These are phyloP conservation scores for Apiotrichum akiyoshidainum DNA, from an alignment of 1,284 basidiomycete species.

Conservation along the genomic window DNA sequence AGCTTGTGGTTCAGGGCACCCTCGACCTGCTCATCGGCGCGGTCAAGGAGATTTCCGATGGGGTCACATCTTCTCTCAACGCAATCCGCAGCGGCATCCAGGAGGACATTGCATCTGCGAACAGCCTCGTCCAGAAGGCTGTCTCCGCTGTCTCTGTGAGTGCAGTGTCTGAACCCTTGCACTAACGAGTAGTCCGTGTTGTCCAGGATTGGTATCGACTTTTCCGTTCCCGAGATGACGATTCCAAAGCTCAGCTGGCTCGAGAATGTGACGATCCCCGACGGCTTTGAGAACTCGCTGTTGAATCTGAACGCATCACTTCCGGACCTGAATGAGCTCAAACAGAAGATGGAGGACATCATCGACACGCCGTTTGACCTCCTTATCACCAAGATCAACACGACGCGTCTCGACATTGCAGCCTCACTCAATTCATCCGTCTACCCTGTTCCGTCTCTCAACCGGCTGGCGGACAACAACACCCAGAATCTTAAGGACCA, in stretches of 20 bases:
- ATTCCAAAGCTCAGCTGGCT: slow-evolving; percentile 70
- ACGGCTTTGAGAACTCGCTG: slow-evolving; percentile 70
- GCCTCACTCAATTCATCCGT: slow-evolving; percentile 65
- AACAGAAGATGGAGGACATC: slow-evolving; percentile 65
- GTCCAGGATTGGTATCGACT: slow-evolving; percentile 60
- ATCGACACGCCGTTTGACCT: slow-evolving; percentile 80
- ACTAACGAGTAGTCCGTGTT: slow-evolving; percentile 55
- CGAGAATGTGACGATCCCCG: slow-evolving; percentile 75
- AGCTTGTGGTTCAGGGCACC: slow-evolving; percentile 78
- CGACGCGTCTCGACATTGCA: slow-evolving; percentile 63
- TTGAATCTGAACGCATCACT: slow-evolving; percentile 72
- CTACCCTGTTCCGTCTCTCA: slow-evolving; percentile 63
- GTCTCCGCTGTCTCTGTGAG: slow-evolving; percentile 63
- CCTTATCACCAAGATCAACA: slow-evolving; percentile 80
- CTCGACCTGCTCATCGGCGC: slow-evolving; percentile 75
- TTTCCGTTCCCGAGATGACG: slow-evolving; percentile 65
- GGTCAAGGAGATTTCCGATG: slow-evolving; percentile 70
- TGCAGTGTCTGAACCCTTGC: background rate
- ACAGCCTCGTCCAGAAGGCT: slow-evolving; percentile 64
- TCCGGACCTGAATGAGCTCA: slow-evolving; percentile 73
- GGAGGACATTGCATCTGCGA: slow-evolving; percentile 64
- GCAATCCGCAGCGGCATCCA: slow-evolving; percentile 66
- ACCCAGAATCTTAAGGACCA: slow-evolving; percentile 27
- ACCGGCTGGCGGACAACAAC: slow-evolving; percentile 25
- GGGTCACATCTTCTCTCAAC: slow-evolving; percentile 62